These are phyloP conservation scores for Lactarius trivialis DNA, from an alignment of 768 basidiomycete species.

Conservation along the genomic window DNA sequence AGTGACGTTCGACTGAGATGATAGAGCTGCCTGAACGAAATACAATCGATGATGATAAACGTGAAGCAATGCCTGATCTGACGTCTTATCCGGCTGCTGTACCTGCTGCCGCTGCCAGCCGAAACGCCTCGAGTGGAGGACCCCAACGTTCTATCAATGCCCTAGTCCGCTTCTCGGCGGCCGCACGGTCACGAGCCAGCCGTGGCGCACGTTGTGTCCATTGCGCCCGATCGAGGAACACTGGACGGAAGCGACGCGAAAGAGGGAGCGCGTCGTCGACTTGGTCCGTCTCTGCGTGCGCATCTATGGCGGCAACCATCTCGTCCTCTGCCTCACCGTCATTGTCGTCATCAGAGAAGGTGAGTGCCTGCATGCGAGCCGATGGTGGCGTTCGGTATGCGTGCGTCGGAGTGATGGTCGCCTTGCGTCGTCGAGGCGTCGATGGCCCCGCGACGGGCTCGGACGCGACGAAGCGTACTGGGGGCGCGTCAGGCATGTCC, in stretches of 20 bases:
- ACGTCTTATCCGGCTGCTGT: neutral
- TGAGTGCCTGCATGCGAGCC: slow-evolving; percentile 6
- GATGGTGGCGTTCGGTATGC: slow-evolving; percentile 21
- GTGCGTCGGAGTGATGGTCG: neutral
- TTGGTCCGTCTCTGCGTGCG: neutral
- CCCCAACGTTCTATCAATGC: slow-evolving; percentile 16
- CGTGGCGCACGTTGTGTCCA: slow-evolving; percentile 21
- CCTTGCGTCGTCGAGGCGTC: slow-evolving; percentile 13
- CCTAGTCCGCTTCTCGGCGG: slow-evolving; percentile 8
- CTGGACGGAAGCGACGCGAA: slow-evolving; percentile 21
- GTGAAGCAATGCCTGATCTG: neutral
- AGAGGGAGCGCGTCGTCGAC: slow-evolving; percentile 10
- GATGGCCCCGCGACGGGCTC: slow-evolving; percentile 18
- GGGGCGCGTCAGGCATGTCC: slow-evolving; percentile 4
- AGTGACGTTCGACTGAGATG: neutral
- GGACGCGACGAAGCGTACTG: neutral
- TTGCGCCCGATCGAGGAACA: slow-evolving; percentile 20
- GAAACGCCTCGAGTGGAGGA: slow-evolving; percentile 12
- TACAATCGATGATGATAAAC: neutral
- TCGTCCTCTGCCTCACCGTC: neutral
- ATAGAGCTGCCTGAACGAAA: neutral
- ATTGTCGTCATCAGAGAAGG: neutral
- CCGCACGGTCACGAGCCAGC: slow-evolving; percentile 14
- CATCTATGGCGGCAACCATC: neutral
- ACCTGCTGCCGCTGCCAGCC: neutral